Percentiles rank a stretch among this genome's conserved stretches.
These are phyloP conservation scores for Secale cereale DNA, from an alignment of 176 grass and related monocot genomes.

Conservation along the genomic window DNA sequence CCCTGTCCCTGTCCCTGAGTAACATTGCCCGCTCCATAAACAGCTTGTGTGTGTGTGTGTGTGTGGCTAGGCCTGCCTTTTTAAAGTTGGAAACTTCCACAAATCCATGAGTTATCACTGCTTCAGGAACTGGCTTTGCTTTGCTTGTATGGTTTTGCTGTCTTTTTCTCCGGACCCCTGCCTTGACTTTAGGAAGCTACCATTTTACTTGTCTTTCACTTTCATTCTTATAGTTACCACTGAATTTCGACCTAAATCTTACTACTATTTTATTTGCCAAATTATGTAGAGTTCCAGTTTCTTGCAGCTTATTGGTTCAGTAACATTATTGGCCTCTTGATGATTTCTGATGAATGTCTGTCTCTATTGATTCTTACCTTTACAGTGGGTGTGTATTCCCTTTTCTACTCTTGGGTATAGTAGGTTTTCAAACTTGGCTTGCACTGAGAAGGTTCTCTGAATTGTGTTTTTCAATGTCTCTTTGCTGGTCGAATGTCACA, in stretches of 20 bases:
- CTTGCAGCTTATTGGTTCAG: not conserved
- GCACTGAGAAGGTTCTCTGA: not conserved
- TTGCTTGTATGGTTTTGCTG: constrained; percentile 24
- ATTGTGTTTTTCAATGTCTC: not conserved
- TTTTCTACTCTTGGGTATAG: not conserved
- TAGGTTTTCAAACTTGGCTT: not conserved
- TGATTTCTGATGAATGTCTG: not conserved
- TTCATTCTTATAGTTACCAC: constrained; percentile 2
- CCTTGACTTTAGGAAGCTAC: constrained; percentile 53
- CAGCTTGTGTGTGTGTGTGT: constrained; percentile 51
- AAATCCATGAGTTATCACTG: constrained; percentile 35
- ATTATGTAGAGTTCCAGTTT: constrained; percentile 8
- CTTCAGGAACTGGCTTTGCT: not conserved
- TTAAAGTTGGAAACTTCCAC: constrained; percentile 44
- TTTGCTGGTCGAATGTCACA: constrained; percentile 20
- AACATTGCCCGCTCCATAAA: constrained; percentile 44
- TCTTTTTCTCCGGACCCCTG: constrained; percentile 45
- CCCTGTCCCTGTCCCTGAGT: constrained; percentile 30
- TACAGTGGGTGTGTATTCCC: not conserved
- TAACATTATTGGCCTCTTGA: constrained; percentile 22
- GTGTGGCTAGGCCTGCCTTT: constrained; percentile 40
- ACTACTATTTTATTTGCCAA: not conserved
- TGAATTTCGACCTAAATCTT: constrained; percentile 36
- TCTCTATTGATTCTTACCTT: not conserved
- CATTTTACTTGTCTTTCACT: constrained; percentile 38